Evolutionary conservation across 2,329 filamentous ascomycete genomes (phyloP).

Genomic region (Magnaporthiopsis incrustans): DNA sequence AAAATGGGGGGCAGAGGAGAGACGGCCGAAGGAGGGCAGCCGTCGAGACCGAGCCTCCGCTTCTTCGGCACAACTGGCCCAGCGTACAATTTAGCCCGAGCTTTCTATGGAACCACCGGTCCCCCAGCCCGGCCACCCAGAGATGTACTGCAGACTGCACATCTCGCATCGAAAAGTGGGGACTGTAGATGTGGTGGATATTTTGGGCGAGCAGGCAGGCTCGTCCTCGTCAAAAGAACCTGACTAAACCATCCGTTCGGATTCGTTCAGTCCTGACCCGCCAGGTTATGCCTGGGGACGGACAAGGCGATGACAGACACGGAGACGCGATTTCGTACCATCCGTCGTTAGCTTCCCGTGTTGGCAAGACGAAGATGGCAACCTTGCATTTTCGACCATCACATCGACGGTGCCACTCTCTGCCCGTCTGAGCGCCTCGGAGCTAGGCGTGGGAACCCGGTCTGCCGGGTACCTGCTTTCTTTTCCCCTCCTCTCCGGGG

Average conservation of each 20-base stretch:
- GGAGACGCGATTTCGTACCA: background rate
- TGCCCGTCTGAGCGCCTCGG: too few species aligned
- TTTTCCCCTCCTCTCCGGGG: background rate
- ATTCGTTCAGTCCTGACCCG: background rate
- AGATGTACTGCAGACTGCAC: background rate
- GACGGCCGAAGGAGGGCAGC: background rate
- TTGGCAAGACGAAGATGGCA: background rate
- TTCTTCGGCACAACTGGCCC: background rate
- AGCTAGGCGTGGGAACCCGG: background rate
- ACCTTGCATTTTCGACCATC: background rate
- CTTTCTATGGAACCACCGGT: background rate
- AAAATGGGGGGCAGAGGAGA: background rate
- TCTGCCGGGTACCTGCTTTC: background rate
- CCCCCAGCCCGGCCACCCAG: background rate
- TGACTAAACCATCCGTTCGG: background rate
- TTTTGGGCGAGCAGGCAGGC: background rate
- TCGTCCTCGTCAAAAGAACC: background rate
- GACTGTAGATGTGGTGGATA: background rate
- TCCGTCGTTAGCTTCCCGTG: background rate
- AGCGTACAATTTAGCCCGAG: background rate
- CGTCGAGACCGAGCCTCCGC: background rate
- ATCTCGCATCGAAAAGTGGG: background rate
- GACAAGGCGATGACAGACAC: background rate
- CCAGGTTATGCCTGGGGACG: background rate
- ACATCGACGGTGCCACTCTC: background rate